These are phyloP conservation scores for Cystofilobasidium bisporidii DNA, from an alignment of 768 basidiomycete genomes.

Conservation along the genomic window DNA sequence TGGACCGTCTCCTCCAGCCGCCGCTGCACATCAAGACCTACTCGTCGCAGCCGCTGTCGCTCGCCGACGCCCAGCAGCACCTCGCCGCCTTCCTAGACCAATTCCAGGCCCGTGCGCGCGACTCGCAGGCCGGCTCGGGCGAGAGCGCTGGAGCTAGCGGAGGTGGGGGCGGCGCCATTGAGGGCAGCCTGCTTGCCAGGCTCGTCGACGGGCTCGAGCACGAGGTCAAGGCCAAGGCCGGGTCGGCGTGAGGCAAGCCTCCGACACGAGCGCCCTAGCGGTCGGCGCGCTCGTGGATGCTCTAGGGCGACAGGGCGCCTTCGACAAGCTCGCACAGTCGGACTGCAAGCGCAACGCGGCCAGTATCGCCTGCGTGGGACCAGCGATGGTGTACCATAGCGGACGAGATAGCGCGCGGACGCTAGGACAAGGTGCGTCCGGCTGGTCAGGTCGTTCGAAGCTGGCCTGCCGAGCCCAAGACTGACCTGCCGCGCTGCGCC, in stretches of 20 bases:
- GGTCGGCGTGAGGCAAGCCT: neutral
- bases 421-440: no score
- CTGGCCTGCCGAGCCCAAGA: no score
- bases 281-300: no score
- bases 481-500: no score
- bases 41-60: neutral
- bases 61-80: constrained; percentile 8
- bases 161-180: constrained; percentile 13
- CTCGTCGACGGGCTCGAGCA: constrained; percentile 11
- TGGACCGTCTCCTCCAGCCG: constrained; percentile 7
- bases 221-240: neutral
- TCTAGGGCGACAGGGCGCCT: no score
- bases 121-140: neutral
- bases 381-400: no score
- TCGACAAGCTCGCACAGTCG: no score
- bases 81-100: constrained; percentile 15
- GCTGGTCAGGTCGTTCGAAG: no score
- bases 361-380: no score
- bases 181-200: constrained; percentile 18
- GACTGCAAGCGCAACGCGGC: no score
- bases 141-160: neutral
- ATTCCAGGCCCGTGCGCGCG: constrained; percentile 10
- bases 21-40: constrained; percentile 12
- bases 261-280: no score
- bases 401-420: no score